A percentile compares a stretch with the other conserved stretches of the same genome.
These are phyloP conservation scores for Pythium brassicae DNA, from an alignment of 352 stramenopile genomes.

Conservation along the genomic window DNA sequence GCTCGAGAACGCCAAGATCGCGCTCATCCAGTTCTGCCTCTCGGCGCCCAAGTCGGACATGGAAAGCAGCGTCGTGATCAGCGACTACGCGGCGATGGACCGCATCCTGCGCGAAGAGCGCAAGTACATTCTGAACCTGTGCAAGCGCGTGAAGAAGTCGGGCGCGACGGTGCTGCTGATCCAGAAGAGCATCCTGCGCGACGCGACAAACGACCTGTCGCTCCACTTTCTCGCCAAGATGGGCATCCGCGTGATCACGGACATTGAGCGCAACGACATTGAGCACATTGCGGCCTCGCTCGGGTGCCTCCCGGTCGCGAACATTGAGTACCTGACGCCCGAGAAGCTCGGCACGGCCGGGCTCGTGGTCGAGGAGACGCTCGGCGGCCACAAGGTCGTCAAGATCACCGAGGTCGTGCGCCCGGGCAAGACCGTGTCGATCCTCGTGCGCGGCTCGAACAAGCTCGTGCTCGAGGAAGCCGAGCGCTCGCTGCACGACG, in stretches of 20 bases:
- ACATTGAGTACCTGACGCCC: slow-evolving; percentile 96
- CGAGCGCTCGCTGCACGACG: slow-evolving; percentile 98
- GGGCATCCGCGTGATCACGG: slow-evolving; percentile 99
- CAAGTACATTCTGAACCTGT: slow-evolving; percentile 97
- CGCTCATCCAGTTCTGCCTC: slow-evolving; percentile 99
- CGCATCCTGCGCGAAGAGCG: slow-evolving; percentile 97
- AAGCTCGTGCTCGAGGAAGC: slow-evolving; percentile 98
- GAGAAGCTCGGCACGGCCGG: slow-evolving; percentile 96
- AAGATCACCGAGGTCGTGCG: slow-evolving; percentile 98
- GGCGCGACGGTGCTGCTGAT: slow-evolving; percentile 99
- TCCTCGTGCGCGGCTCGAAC: slow-evolving; percentile 98
- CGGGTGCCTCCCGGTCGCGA: slow-evolving; percentile 95
- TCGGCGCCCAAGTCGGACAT: slow-evolving; percentile 99
- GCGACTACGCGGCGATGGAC: slow-evolving; percentile 99
- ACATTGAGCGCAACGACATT: slow-evolving; percentile 98
- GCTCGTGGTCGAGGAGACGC: slow-evolving; percentile 95
- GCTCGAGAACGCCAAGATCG: slow-evolving; percentile 99
- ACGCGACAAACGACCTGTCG: slow-evolving; percentile 99
- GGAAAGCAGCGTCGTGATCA: slow-evolving; percentile 99
- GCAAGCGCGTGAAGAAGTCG: slow-evolving; percentile 98
- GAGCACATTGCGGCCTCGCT: slow-evolving; percentile 98
- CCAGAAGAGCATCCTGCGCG: slow-evolving; percentile 99
- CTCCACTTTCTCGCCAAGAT: slow-evolving; percentile 99
- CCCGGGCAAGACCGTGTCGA: slow-evolving; percentile 95
- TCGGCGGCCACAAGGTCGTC: slow-evolving; percentile 96